Evolutionary conservation across 2,329 filamentous ascomycete species (phyloP), one percentile per base, ranked within the genome.

Genomic region (Trichoderma asperellum): DNA sequence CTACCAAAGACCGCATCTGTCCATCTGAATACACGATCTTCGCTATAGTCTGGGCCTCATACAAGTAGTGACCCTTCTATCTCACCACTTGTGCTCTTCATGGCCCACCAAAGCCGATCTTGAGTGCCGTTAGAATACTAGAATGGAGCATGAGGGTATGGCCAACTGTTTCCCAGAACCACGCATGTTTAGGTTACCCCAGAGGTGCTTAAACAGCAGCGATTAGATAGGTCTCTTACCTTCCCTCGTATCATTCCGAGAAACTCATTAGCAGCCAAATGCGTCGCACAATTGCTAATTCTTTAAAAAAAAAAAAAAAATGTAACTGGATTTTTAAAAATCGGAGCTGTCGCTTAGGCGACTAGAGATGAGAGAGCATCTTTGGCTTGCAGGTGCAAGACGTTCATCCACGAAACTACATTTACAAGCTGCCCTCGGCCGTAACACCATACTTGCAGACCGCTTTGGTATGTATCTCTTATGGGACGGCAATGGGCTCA

Each of bases 401-500:
- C 70, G 74, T 70, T 71, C 74, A 56, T 73, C 77, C 5, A 75
- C 73, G 8, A 70, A 74, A 35, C 72, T 77, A 8, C 73, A 75
- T 64, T 63, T 75, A 43, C 76, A 78, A 67, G 65, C 71, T 8
- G 14, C 76, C 12, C 71, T 75, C 32, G 68, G 70, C 43, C 73
- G 76, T 12, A 71, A 76, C 5, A 72, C 78, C 21, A 63, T 74
- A 27, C 58, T 79, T 34, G 75, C 73, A 4, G 77, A 79, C 70
- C 72, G 71, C 24, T 75, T 79, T 68, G 77, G 80, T 69, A 71
- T 79, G 49, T 75, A 80, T 60, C 74, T 81, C 11, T 72, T 78
- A 49, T 75, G 72, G 66, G 24, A 14, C 27, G 70, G 68, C 5
- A 67, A 61, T 2, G 73, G 73, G 8, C 70, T 73, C 24, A 75